These are phyloP conservation scores for Amauroascus verrucosus DNA, from an alignment of 2,329 filamentous ascomycete species.

Conservation along the genomic window DNA sequence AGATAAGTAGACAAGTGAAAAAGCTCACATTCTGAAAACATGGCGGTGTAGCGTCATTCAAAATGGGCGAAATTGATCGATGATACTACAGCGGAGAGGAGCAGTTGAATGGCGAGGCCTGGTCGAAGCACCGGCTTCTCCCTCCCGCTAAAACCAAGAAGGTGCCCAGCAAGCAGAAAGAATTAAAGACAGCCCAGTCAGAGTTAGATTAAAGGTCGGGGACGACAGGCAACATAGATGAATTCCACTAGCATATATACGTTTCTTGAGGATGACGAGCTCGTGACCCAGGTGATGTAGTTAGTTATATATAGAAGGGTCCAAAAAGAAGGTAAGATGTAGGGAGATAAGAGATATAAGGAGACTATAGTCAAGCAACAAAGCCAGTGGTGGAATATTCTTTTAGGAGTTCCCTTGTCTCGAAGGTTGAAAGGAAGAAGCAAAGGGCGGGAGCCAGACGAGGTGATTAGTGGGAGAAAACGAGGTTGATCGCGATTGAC, in stretches of 20 bases:
- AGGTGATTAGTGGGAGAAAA: not conserved
- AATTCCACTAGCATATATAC: not conserved
- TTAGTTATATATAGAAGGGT: not conserved
- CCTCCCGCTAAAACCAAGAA: not conserved
- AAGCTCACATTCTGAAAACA: conserved; percentile 19
- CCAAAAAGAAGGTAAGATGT: not conserved
- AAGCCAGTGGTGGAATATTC: not conserved
- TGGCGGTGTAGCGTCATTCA: conserved; percentile 5
- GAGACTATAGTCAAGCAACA: not conserved
- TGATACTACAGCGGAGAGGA: not conserved
- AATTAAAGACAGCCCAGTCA: conserved; percentile 1
- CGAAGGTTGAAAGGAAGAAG: not conserved
- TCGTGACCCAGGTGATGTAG: not conserved
- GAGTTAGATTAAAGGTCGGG: conserved; percentile 1
- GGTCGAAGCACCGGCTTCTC: not conserved
- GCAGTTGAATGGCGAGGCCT: not conserved
- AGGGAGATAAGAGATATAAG: not conserved
- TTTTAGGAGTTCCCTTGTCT: not conserved
- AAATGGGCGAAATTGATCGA: not conserved
- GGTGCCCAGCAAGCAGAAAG: not conserved
- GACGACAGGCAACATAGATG: conserved; percentile 1
- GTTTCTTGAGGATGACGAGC: not conserved
- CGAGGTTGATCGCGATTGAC: not conserved
- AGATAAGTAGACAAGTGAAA: not conserved
- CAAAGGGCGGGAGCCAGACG: not conserved